Evolutionary conservation across 1,284 basidiomycete species (phyloP).

Genomic region (Albatrellus sp.): DNA sequence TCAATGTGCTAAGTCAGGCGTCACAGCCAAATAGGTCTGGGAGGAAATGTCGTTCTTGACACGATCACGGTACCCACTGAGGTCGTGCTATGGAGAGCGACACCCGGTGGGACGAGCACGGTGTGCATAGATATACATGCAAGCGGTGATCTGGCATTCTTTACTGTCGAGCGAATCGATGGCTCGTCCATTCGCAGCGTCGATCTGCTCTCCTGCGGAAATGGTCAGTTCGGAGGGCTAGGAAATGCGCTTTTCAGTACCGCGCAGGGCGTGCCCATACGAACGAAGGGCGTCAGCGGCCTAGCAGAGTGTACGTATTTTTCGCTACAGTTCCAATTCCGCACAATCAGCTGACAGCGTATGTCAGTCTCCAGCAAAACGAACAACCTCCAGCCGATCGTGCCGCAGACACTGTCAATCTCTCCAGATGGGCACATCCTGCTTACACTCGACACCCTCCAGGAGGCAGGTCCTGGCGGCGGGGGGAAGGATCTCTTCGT

Average conservation of each 20-base stretch:
- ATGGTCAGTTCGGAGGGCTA: conserved; percentile 76
- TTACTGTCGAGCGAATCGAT: conserved; percentile 56
- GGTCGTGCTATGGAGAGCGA: conserved; percentile 56
- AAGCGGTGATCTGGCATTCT: conserved; percentile 70
- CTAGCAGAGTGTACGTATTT: conserved; percentile 63
- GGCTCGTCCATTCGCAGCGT: conserved; percentile 29
- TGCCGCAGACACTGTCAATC: conserved; percentile 57
- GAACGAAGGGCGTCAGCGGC: conserved; percentile 76
- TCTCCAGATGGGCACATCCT: conserved; percentile 74
- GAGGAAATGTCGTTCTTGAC: conserved; percentile 53
- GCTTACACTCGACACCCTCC: conserved; percentile 58
- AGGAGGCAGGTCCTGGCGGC: conserved; percentile 29
- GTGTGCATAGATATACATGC: conserved; percentile 58
- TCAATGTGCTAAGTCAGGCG: neutral
- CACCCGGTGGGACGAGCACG: conserved; percentile 39
- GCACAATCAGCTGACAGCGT: neutral
- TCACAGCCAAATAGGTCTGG: conserved; percentile 72
- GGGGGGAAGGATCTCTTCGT: conserved; percentile 50
- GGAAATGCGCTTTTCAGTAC: conserved; percentile 76
- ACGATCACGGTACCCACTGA: conserved; percentile 80
- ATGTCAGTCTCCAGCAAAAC: conserved; percentile 54
- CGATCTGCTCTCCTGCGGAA: conserved; percentile 77
- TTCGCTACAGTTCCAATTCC: neutral
- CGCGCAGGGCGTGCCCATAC: conserved; percentile 59
- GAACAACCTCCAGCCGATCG: conserved; percentile 52